phyloP scores from a whole-genome alignment of 768 basidiomycete species.

The Paxillus involutus region DNA sequence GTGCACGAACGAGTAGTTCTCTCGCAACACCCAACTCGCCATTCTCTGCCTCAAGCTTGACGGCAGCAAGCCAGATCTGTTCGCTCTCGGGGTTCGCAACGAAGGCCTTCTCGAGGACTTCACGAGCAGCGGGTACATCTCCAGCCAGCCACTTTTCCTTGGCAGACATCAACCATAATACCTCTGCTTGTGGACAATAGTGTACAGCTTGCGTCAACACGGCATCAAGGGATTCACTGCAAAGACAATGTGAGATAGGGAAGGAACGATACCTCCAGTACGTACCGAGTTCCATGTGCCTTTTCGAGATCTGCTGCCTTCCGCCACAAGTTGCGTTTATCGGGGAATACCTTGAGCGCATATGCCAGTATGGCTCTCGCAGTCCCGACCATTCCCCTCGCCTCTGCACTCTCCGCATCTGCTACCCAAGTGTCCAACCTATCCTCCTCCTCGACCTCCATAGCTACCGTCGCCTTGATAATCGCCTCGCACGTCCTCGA shows the following conservation, averaged over 20 bases:
- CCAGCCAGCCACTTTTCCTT: slow-evolving; percentile 95
- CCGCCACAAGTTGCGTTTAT: slow-evolving; percentile 82
- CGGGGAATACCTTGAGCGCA: slow-evolving; percentile 88
- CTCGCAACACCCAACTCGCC: slow-evolving; percentile 84
- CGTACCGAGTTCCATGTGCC: slow-evolving; percentile 77
- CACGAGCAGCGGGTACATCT: slow-evolving; percentile 88
- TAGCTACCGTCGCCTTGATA: slow-evolving; percentile 88
- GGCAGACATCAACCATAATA: slow-evolving; percentile 96
- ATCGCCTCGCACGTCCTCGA: slow-evolving; percentile 91
- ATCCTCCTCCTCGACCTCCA: slow-evolving; percentile 96
- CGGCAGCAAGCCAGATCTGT: slow-evolving; percentile 96
- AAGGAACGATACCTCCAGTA: slow-evolving; percentile 5
- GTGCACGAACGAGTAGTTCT: slow-evolving; percentile 83
- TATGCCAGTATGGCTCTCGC: slow-evolving; percentile 89
- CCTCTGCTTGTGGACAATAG: slow-evolving; percentile 93
- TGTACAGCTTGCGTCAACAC: slow-evolving; percentile 82
- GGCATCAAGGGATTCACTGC: slow-evolving; percentile 75
- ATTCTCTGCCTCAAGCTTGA: slow-evolving; percentile 96
- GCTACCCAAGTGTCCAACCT: slow-evolving; percentile 85
- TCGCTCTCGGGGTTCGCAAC: slow-evolving; percentile 96
- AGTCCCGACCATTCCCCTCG: slow-evolving; percentile 73
- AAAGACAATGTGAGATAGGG: slow-evolving; percentile 1
- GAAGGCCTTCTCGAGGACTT: slow-evolving; percentile 87
- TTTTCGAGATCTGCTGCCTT: slow-evolving; percentile 93
- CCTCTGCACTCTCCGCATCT: slow-evolving; percentile 84